These are phyloP conservation scores for Aspergillus fijiensis DNA, from an alignment of 2,329 filamentous ascomycete species.

Conservation along the genomic window DNA sequence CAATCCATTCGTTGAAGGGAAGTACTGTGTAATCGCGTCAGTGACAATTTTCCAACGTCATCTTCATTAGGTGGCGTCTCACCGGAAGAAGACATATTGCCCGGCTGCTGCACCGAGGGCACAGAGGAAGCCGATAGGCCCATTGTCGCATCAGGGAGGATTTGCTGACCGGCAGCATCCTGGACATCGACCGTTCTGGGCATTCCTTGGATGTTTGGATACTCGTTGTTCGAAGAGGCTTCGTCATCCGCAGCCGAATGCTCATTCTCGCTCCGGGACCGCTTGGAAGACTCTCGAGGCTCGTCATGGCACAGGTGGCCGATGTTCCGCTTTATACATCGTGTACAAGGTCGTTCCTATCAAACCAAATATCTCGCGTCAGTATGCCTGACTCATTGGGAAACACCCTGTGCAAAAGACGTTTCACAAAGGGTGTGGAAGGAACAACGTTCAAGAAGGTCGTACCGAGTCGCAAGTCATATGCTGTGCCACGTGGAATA, in stretches of 20 bases:
- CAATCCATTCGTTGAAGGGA: conserved; percentile 81
- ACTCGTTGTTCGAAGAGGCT: conserved; percentile 47
- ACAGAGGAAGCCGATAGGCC: conserved; percentile 51
- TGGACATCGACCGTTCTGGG: conserved; percentile 58
- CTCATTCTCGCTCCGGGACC: conserved; percentile 66
- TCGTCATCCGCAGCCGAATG: conserved; percentile 62
- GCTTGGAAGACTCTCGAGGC: conserved; percentile 83
- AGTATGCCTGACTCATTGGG: conserved; percentile 24
- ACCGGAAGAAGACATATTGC: conserved; percentile 65
- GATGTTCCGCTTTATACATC: conserved; percentile 98
- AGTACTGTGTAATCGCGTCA: conserved; percentile 57
- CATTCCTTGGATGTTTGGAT: conserved; percentile 47
- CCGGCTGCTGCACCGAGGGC: conserved; percentile 64
- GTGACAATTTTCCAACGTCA: conserved; percentile 16
- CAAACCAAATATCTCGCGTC: conserved; percentile 23
- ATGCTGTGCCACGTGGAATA: conserved; percentile 61
- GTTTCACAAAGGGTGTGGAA: conserved; percentile 25
- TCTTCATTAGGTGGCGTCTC: conserved; percentile 52
- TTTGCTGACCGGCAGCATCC: conserved; percentile 50
- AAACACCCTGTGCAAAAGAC: conserved; percentile 18
- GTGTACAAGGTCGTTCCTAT: conserved; percentile 90
- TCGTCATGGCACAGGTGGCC: conserved; percentile 98
- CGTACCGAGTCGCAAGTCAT: conserved; percentile 91
- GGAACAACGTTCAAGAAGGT: conserved; percentile 25
- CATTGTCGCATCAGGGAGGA: conserved; percentile 43